Conservation (phyloP, 169 alveolate genomes). For the Eimeria necatrix region DNA sequence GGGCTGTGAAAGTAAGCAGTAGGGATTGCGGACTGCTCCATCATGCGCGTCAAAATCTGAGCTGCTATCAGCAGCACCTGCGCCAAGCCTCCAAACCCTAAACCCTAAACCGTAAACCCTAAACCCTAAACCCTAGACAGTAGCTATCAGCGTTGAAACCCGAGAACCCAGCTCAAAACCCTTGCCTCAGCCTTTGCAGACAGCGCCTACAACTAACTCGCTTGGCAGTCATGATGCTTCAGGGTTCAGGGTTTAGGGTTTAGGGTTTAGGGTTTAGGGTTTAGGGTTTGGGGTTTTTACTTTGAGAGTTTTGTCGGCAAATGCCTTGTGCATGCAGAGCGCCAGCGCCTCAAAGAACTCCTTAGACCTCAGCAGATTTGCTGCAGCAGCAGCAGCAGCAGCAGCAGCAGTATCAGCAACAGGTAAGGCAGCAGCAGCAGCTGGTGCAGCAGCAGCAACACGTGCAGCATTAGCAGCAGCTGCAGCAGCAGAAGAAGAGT, state of each 20-base stretch:
- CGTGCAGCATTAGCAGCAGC: not conserved
- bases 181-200: not conserved
- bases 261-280: not conserved
- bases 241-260: not conserved
- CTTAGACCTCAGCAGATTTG: not conserved
- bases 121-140: not conserved
- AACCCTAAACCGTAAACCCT: not conserved
- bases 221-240: not conserved
- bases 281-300: not conserved
- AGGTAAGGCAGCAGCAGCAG: not conserved
- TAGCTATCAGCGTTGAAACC: too few species aligned
- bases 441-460: not conserved
- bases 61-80: conserved; percentile 15
- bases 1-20: conserved; percentile 10
- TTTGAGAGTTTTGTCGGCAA: conserved; percentile 17
- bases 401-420: conserved; percentile 8
- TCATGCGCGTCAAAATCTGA: not conserved
- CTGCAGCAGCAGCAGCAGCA: not conserved
- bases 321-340: not conserved
- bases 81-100: not conserved
- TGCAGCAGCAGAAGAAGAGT: not conserved
- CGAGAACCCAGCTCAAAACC: not conserved
- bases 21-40: not conserved
- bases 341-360: not conserved
- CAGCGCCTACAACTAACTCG: too few species aligned